Base-by-base conservation (phyloP, 805 yeast genomes). In the Wickerhamomyces ciferrii region DNA sequence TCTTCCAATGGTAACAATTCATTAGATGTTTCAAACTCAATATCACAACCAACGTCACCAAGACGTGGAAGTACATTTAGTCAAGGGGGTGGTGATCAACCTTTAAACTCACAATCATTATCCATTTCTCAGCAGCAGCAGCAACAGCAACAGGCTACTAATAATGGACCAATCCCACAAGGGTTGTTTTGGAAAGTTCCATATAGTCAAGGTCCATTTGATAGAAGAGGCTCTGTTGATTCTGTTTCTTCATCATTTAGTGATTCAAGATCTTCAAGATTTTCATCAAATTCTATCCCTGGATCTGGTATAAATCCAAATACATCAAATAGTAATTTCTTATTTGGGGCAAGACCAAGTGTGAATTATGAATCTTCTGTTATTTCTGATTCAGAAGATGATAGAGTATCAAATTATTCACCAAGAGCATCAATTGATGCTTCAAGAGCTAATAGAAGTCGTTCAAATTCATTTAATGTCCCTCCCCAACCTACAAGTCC, bases 21-120 rank as follows among this genome's bases (percentile, higher is more conserved):
- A 31, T 15, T 14, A 34, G 37, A 34, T 13, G 14, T 66, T 36
- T 53, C 54, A 18, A 68, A 65, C 49, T 58, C 69, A 17, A 37
- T 20, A 8, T 37, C 39, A 7, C 39, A 37, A 21, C 39, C 39
- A 9, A 20, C 39, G 4, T 37, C 39, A 14, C 39, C 39, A 37
- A 37, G 39, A 21, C 44, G 64, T 36, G 73, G 71, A 0, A 54
- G 70, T 13, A 56, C 71, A 15, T 41, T 50, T 65, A 15, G 35
- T 47, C 10, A 49, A 66, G 2, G 55, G 64, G 38, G 38, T 13
- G 38, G 36, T 32, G 36, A 32, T 11, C 31, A 27, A 27, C 31
- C 7, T 7, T 10, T 27, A 10, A 27, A 27, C 13, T 27, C 31
- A 10, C 31, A 27, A 13, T 8, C 35, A 15, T 31, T 31, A 13